Conservation (phyloP, 768 basidiomycete genomes). For the Kondoa subrosea region DNA sequence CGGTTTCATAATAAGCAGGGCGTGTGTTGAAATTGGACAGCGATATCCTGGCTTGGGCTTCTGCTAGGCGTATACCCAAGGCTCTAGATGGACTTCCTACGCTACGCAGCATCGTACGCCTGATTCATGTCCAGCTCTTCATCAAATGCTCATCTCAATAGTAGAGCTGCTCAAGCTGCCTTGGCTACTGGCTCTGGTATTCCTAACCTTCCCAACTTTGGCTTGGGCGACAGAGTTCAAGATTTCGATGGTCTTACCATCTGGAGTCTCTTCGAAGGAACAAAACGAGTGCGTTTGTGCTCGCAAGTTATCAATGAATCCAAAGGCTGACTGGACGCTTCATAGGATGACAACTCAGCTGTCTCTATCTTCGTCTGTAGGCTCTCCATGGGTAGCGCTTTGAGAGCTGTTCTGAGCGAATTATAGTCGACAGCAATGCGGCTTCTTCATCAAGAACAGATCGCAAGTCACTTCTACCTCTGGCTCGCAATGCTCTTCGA, state of each 20-base stretch:
- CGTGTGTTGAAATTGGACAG: too few species aligned
- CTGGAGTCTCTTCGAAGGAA: constrained; percentile 74
- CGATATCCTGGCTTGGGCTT: too few species aligned
- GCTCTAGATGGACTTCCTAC: neutral
- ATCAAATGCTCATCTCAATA: neutral
- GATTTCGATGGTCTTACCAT: constrained; percentile 46
- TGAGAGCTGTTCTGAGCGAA: neutral
- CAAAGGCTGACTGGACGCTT: neutral
- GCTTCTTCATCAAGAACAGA: constrained; percentile 32
- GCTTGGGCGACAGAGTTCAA: constrained; percentile 18
- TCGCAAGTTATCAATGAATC: neutral
- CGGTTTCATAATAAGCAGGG: too few species aligned
- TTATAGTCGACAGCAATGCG: constrained; percentile 26
- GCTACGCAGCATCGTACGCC: neutral
- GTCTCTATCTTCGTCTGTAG: constrained; percentile 92
- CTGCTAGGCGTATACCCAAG: too few species aligned
- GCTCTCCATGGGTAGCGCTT: constrained; percentile 28
- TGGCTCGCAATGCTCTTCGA: constrained; percentile 75
- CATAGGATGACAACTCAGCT: constrained; percentile 65
- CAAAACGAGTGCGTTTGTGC: constrained; percentile 50
- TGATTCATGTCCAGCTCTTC: neutral
- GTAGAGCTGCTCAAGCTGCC: constrained; percentile 11
- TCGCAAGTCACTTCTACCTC: constrained; percentile 47
- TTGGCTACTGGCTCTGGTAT: constrained; percentile 18
- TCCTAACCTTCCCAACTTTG: constrained; percentile 23